Conservation (phyloP, 768 basidiomycete genomes). For the Kwoniella shandongensis region DNA sequence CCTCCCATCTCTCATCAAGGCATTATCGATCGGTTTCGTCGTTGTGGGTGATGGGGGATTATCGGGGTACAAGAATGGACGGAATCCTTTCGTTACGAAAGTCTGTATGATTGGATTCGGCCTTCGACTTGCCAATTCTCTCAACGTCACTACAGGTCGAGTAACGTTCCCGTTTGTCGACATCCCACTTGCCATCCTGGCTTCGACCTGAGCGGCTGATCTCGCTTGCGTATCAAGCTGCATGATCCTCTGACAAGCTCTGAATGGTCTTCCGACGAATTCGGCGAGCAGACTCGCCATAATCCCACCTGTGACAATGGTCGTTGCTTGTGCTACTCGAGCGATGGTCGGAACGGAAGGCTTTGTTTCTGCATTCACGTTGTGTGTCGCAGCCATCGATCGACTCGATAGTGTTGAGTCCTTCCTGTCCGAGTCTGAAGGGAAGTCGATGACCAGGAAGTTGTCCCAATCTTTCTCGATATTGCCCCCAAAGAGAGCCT, state of each 20-base stretch:
- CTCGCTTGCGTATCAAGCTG: conserved; percentile 1
- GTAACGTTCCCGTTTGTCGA: no score
- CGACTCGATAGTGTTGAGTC: neutral
- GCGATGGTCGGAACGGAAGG: conserved; percentile 38
- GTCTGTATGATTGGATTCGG: conserved; percentile 26
- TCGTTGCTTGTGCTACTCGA: conserved; percentile 46
- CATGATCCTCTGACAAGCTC: conserved; percentile 38
- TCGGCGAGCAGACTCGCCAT: conserved; percentile 46
- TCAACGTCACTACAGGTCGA: no score
- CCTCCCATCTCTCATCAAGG: conserved; percentile 8
- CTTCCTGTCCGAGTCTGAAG: conserved; percentile 6
- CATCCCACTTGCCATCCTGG: neutral
- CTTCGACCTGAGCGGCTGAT: conserved; percentile 1
- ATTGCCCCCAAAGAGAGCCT: conserved; percentile 41
- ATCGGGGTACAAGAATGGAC: conserved; percentile 39
- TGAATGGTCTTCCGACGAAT: conserved; percentile 41
- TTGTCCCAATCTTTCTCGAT: conserved; percentile 28
- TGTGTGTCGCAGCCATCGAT: neutral
- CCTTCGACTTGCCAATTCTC: no score
- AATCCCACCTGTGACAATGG: conserved; percentile 49
- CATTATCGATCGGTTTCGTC: conserved; percentile 7
- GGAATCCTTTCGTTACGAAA: conserved; percentile 30
- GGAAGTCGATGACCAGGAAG: conserved; percentile 26
- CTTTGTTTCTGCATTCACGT: neutral
- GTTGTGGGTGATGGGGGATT: conserved; percentile 11